Conservation (phyloP, 78 protist species). For the Salpingoeca rosetta region DNA sequence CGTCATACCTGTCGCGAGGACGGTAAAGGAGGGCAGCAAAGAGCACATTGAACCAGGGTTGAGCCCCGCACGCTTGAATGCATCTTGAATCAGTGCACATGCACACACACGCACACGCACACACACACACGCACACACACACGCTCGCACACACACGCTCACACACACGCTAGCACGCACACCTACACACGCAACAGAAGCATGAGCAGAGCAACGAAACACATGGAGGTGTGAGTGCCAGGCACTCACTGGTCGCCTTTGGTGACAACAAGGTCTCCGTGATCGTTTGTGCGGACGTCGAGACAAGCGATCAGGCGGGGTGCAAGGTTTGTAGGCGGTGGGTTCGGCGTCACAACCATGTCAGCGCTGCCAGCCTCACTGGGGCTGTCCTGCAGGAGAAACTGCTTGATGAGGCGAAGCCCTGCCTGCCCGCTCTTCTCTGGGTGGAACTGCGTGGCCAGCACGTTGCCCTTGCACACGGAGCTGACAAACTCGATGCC, state of each 20-base stretch:
- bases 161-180: too few relatives aligned
- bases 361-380: not conserved
- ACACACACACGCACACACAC: too few relatives aligned
- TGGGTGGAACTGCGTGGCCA: slow-evolving; percentile 66
- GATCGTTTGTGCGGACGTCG: slow-evolving; percentile 68
- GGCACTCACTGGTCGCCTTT: slow-evolving; percentile 69
- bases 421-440: slow-evolving; percentile 51
- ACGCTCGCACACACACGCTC: too few relatives aligned
- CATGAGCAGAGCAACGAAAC: too few relatives aligned
- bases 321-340: not conserved
- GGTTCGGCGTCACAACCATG: not conserved
- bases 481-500: slow-evolving; percentile 22
- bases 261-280: slow-evolving; percentile 69
- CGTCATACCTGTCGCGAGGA: too few relatives aligned
- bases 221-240: too few relatives aligned
- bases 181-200: too few relatives aligned
- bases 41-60: too few relatives aligned
- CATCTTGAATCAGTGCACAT: too few relatives aligned
- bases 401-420: slow-evolving; percentile 13
- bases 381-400: slow-evolving; percentile 12
- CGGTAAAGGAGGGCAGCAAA: too few relatives aligned
- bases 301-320: slow-evolving; percentile 54
- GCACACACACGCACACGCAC: too few relatives aligned
- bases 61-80: too few relatives aligned
- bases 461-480: slow-evolving; percentile 22